Percentiles rank a stretch among this genome's conserved stretches.
phyloP scores from a whole-genome alignment of 2,329 filamentous ascomycete genomes.

The Lecanoromycetidae sp. region DNA sequence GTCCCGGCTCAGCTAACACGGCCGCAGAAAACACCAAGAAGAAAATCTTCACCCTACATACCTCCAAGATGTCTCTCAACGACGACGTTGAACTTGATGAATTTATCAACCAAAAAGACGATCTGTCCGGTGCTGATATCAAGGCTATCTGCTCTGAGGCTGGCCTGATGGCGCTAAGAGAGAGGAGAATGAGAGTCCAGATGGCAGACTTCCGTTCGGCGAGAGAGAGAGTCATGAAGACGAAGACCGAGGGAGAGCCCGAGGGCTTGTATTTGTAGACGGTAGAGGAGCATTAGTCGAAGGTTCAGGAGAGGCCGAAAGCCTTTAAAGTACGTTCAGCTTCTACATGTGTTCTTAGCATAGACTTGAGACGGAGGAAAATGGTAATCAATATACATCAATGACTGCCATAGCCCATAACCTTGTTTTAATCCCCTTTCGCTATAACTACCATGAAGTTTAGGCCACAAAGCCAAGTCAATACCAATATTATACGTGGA shows the following conservation, averaged over 20 bases:
- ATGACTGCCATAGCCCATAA: too few species aligned
- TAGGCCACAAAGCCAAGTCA: too few species aligned
- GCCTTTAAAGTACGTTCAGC: not conserved
- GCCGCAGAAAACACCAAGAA: slow-evolving; percentile 66
- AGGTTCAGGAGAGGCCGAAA: not conserved
- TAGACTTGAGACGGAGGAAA: not conserved
- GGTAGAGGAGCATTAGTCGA: not conserved
- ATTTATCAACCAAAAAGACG: slow-evolving; percentile 97
- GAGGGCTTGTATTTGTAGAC: slow-evolving; percentile 93
- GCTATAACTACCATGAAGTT: too few species aligned
- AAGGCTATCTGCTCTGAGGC: slow-evolving; percentile 98
- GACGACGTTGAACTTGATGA: slow-evolving; percentile 97
- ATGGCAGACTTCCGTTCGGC: slow-evolving; percentile 96
- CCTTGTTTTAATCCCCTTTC: too few species aligned
- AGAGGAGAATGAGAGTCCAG: slow-evolving; percentile 94
- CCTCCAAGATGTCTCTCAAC: slow-evolving; percentile 94
- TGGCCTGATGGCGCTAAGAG: slow-evolving; percentile 82
- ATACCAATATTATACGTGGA: too few species aligned
- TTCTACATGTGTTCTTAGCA: slow-evolving; percentile 1
- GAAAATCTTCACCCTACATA: slow-evolving; percentile 98
- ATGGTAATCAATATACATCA: too few species aligned
- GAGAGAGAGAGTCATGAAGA: slow-evolving; percentile 88
- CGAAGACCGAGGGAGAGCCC: slow-evolving; percentile 95
- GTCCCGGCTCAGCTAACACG: slow-evolving; percentile 20
- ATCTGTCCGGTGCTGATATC: slow-evolving; percentile 93